These are phyloP conservation scores for Saitozyma podzolica DNA, from an alignment of 768 basidiomycete genomes.

Conservation along the genomic window DNA sequence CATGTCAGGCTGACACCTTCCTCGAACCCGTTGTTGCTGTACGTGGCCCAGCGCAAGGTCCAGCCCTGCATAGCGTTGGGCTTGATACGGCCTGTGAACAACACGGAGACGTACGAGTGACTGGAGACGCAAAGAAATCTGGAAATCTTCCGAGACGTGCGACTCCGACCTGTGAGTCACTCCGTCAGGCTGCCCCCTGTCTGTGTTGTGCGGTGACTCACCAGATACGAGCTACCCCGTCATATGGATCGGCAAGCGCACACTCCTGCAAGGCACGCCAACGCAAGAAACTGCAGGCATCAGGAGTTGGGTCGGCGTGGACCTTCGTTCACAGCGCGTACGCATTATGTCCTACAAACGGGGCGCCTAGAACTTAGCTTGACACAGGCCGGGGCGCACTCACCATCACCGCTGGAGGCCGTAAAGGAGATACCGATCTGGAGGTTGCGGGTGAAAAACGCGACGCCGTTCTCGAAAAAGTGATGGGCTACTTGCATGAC, in stretches of 20 bases:
- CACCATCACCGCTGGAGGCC: slow-evolving; percentile 47
- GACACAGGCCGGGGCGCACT: slow-evolving; percentile 1
- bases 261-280: slow-evolving; percentile 83
- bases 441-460: slow-evolving; percentile 82
- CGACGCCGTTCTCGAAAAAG: slow-evolving; percentile 87
- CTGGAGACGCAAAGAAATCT: slow-evolving; percentile 77
- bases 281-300: slow-evolving; percentile 62
- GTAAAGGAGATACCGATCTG: slow-evolving; percentile 56
- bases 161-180: no score
- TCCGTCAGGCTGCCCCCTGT: no score
- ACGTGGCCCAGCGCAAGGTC: slow-evolving; percentile 64
- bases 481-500: slow-evolving; percentile 88
- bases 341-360: slow-evolving; percentile 51
- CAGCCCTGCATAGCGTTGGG: not conserved
- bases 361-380: slow-evolving; percentile 26
- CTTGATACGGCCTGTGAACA: no score
- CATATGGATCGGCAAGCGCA: slow-evolving; percentile 68
- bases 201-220: no score
- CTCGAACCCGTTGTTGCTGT: slow-evolving; percentile 79
- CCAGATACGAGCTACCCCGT: slow-evolving; percentile 72
- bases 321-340: not conserved
- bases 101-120: slow-evolving; percentile 56
- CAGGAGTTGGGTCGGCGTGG: no score
- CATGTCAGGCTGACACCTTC: slow-evolving; percentile 89
- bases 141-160: slow-evolving; percentile 81